These are phyloP conservation scores for Brassica juncea DNA, from an alignment of 345 rosid genomes.

Conservation along the genomic window DNA sequence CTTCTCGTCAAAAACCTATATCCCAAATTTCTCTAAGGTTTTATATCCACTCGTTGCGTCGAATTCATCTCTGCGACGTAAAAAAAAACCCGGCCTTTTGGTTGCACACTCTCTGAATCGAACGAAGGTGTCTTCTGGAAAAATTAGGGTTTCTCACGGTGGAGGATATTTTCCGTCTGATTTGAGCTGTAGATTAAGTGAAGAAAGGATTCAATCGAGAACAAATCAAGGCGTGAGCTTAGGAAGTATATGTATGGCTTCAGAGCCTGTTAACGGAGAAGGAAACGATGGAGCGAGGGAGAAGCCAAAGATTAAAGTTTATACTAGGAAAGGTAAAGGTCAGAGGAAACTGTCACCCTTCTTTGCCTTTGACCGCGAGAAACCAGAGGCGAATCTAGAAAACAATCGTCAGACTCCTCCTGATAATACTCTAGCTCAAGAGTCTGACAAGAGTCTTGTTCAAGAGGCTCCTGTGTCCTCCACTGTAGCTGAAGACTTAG, in stretches of 20 bases:
- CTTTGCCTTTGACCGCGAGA: slow-evolving; percentile 11
- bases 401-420: slow-evolving; percentile 28
- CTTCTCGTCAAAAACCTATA: slow-evolving; percentile 5
- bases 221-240: slow-evolving; percentile 13
- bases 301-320: slow-evolving; percentile 74
- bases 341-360: slow-evolving; percentile 33
- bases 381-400: not conserved
- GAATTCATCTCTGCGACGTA: not conserved
- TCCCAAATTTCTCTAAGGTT: not conserved
- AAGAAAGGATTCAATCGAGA: slow-evolving; percentile 16
- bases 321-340: slow-evolving; percentile 65
- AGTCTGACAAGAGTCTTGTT: slow-evolving; percentile 18
- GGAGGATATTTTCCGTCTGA: not conserved
- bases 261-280: slow-evolving; percentile 73
- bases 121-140: slow-evolving; percentile 19
- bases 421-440: slow-evolving; percentile 38
- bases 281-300: slow-evolving; percentile 64
- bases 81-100: slow-evolving; percentile 17
- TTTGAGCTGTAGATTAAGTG: slow-evolving; percentile 12
- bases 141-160: slow-evolving; percentile 50
- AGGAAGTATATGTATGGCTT: slow-evolving; percentile 89
- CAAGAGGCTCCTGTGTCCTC: slow-evolving; percentile 11
- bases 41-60: not conserved
- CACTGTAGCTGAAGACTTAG: not conserved
- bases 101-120: slow-evolving; percentile 29